Evolutionary conservation across 495 filamentous ascomycete species (phyloP).

Genomic region (Parmelia sp.): DNA sequence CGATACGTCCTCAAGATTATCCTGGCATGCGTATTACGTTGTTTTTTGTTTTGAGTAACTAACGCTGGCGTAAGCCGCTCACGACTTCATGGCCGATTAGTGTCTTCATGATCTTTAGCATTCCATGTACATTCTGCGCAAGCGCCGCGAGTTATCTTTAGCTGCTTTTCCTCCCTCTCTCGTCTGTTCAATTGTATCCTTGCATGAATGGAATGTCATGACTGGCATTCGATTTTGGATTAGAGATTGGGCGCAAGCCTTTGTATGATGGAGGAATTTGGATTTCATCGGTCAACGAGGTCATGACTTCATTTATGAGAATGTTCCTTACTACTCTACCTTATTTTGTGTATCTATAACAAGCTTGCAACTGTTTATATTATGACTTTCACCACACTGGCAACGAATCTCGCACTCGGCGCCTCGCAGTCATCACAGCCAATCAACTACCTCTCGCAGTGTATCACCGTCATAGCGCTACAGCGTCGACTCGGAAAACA

Average conservation of each 20-base stretch:
- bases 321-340: not conserved
- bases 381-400: not conserved
- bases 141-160: not conserved
- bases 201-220: not conserved
- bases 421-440: too few relatives aligned
- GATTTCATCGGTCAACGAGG: not conserved
- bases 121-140: not conserved
- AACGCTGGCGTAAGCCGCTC: not conserved
- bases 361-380: not conserved
- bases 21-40: not conserved
- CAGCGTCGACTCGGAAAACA: not conserved
- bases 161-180: not conserved
- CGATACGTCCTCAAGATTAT: not conserved
- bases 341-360: not conserved
- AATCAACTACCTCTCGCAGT: not conserved
- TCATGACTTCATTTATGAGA: not conserved
- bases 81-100: not conserved
- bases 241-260: not conserved
- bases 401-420: not conserved
- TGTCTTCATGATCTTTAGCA: not conserved
- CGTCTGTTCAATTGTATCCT: not conserved
- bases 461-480: not conserved
- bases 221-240: too few relatives aligned
- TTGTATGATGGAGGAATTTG: not conserved
- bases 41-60: not conserved